These are phyloP conservation scores for Chamaecyparis obtusa DNA, from an alignment of 75 land plant genomes.

Conservation along the genomic window DNA sequence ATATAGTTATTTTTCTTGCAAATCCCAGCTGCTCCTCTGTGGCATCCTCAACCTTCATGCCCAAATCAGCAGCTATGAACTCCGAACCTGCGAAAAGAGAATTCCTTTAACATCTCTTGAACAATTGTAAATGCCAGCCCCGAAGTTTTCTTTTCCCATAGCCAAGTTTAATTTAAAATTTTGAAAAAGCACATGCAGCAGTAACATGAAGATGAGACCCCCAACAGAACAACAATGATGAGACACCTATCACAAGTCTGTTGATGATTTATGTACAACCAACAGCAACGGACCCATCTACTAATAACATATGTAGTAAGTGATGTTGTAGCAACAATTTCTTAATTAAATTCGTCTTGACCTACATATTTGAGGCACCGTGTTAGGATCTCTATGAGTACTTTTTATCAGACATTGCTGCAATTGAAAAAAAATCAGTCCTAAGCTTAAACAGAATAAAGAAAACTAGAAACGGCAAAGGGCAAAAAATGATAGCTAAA, in stretches of 20 bases:
- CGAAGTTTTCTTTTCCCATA: not conserved
- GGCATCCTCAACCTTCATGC: slow-evolving; percentile 60
- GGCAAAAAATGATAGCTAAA: not conserved
- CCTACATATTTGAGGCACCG: not conserved
- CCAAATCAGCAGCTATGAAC: slow-evolving; percentile 74
- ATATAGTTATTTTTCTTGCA: slow-evolving; percentile 74
- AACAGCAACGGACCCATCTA: not conserved
- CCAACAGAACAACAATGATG: not conserved
- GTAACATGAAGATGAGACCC: too few species aligned
- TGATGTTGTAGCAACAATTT: not conserved
- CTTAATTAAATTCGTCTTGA: not conserved
- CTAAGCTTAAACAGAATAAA: too few species aligned
- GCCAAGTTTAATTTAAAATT: not conserved
- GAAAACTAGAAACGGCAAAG: not conserved
- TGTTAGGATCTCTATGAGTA: too few species aligned
- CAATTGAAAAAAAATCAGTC: too few species aligned
- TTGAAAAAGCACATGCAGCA: not conserved
- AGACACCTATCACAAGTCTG: not conserved
- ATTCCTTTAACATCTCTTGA: not conserved
- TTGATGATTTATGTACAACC: too few species aligned
- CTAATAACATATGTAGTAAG: not conserved
- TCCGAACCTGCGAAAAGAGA: slow-evolving; percentile 54
- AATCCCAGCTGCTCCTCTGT: slow-evolving; percentile 76
- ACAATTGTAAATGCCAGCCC: not conserved
- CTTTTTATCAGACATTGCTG: too few species aligned